Conservation (phyloP, 2,329 filamentous ascomycete genomes). For the Fusarium pseudograminearum region DNA sequence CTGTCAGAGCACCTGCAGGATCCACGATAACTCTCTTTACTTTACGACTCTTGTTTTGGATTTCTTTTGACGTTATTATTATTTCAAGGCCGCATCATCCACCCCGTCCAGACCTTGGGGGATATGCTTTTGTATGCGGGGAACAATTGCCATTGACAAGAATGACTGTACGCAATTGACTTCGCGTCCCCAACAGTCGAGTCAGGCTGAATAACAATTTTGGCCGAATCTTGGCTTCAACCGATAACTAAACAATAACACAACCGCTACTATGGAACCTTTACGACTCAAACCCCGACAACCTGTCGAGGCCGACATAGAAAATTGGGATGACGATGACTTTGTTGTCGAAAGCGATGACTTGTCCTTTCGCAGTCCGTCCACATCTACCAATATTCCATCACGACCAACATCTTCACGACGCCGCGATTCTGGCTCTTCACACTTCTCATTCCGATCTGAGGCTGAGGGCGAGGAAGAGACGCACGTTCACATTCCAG, state of each 20-base stretch:
- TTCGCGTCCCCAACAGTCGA: constrained; percentile 36
- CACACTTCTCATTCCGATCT: constrained; percentile 82
- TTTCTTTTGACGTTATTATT: constrained; percentile 9
- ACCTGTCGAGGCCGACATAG: constrained; percentile 71
- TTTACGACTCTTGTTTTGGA: constrained; percentile 22
- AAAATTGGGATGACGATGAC: constrained; percentile 84
- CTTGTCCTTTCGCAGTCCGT: constrained; percentile 68
- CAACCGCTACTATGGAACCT: constrained; percentile 62
- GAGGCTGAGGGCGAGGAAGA: constrained; percentile 89
- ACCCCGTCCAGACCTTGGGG: constrained; percentile 31
- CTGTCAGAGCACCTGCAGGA: constrained; percentile 11
- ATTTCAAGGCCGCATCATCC: constrained; percentile 9
- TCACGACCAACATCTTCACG: constrained; percentile 56
- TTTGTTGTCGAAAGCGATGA: constrained; percentile 77
- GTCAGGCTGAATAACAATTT: constrained; percentile 31
- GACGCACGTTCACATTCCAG: constrained; percentile 85
- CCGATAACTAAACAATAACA: constrained; percentile 25
- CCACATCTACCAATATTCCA: constrained; percentile 57
- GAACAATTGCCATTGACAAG: constrained; percentile 45
- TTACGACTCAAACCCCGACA: constrained; percentile 65
- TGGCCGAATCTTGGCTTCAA: constrained; percentile 24
- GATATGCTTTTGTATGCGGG: constrained; percentile 45
- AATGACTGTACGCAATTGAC: constrained; percentile 50
- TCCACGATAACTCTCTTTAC: constrained; percentile 20
- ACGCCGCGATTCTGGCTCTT: constrained; percentile 82